Conservation (phyloP, 2,329 filamentous ascomycete genomes). For the Calcarisporium arbuscula region DNA sequence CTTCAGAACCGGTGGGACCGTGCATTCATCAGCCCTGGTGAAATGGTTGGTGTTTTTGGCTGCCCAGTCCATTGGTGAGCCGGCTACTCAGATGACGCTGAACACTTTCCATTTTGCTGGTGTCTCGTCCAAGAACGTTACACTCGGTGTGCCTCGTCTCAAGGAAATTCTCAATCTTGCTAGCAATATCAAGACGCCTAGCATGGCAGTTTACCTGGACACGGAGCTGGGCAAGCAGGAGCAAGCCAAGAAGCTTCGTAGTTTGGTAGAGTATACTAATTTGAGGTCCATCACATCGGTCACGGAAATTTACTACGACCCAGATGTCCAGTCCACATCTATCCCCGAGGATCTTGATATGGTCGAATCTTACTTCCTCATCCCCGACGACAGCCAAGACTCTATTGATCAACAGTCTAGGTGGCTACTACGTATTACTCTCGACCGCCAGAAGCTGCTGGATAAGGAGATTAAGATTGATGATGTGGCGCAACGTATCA, state of each 20-base stretch:
- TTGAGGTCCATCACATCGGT: conserved; percentile 84
- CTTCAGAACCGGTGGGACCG: conserved; percentile 83
- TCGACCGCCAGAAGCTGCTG: conserved; percentile 89
- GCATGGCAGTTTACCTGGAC: conserved; percentile 86
- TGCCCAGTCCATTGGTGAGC: conserved; percentile 97
- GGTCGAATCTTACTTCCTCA: conserved; percentile 94
- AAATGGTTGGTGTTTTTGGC: conserved; percentile 98
- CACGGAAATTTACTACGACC: conserved; percentile 97
- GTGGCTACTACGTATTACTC: conserved; percentile 89
- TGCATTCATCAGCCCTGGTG: conserved; percentile 81
- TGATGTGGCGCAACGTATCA: conserved; percentile 84
- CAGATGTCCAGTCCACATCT: conserved; percentile 76
- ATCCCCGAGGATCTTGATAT: conserved; percentile 87
- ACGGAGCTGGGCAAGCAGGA: conserved; percentile 63
- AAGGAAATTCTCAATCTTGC: conserved; percentile 99
- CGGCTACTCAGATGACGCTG: conserved; percentile 97
- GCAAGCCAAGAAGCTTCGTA: conserved; percentile 77
- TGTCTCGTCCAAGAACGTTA: conserved; percentile 99
- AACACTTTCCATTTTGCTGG: conserved; percentile 99
- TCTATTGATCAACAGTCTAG: conserved; percentile 72
- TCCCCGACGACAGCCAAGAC: conserved; percentile 68
- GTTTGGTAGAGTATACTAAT: conserved; percentile 88
- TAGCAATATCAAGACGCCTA: conserved; percentile 96
- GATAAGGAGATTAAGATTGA: conserved; percentile 90
- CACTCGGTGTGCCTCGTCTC: conserved; percentile 94